phyloP scores from a whole-genome alignment of 2,329 filamentous ascomycete genomes.

The Apiospora hydei region DNA sequence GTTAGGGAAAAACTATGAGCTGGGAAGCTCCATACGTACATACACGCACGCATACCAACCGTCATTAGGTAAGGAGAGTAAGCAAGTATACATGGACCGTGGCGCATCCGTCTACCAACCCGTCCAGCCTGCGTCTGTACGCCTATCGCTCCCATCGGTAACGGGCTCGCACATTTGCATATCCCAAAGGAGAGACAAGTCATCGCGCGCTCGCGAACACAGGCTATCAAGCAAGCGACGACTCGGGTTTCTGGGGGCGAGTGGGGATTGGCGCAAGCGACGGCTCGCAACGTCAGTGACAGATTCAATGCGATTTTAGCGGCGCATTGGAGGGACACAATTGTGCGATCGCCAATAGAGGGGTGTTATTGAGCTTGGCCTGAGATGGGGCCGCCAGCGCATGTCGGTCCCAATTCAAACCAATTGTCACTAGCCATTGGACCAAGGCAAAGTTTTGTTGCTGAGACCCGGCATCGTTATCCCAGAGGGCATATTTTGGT shows the following conservation, averaged over 20 bases:
- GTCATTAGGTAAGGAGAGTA: not conserved
- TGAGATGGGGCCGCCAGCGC: constrained; percentile 20
- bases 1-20: constrained; percentile 14
- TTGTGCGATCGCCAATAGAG: constrained; percentile 21
- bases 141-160: not conserved
- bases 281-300: not conserved
- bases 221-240: not conserved
- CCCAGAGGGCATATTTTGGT: constrained; percentile 12
- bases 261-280: constrained; percentile 7
- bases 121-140: too few species aligned
- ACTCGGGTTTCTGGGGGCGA: not conserved
- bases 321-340: constrained; percentile 21
- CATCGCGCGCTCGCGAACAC: not conserved
- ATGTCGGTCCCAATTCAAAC: constrained; percentile 21
- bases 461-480: constrained; percentile 13
- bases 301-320: constrained; percentile 20
- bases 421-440: constrained; percentile 19
- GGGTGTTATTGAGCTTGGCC: constrained; percentile 20
- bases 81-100: not conserved
- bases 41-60: not conserved
- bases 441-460: constrained; percentile 14
- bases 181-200: too few species aligned
- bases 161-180: not conserved
- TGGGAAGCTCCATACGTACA: constrained; percentile 21
- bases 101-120: not conserved